phyloP scores from a whole-genome alignment of 1,139 yeast species.

The Kodamaea fungicola region DNA sequence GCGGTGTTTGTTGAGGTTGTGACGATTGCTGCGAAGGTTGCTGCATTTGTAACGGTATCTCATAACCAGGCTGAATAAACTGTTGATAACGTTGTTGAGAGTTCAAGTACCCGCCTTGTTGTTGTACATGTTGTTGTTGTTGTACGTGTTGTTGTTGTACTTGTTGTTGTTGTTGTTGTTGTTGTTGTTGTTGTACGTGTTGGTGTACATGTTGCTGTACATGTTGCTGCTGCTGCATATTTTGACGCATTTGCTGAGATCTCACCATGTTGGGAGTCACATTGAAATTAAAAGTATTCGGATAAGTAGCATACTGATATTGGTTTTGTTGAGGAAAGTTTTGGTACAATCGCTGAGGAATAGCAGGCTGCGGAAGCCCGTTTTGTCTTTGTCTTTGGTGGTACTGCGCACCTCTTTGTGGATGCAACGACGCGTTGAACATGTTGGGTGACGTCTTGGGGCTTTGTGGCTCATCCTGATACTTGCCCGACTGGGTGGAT shows the following conservation, averaged over 20 bases:
- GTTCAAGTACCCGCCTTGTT: conserved; percentile 6
- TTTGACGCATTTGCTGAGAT: conserved; percentile 1
- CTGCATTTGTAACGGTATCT: conserved; percentile 6
- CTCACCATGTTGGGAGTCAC: no score
- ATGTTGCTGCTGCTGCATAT: conserved; percentile 6
- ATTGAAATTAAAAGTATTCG: background rate
- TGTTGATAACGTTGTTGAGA: conserved; percentile 12
- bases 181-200: conserved; percentile 9
- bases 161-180: conserved; percentile 5
- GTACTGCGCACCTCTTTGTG: conserved; percentile 8
- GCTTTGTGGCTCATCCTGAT: conserved; percentile 39
- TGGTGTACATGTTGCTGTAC: conserved; percentile 7
- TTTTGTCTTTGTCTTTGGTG: conserved; percentile 10
- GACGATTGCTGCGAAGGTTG: conserved; percentile 2
- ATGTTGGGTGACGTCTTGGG: conserved; percentile 40
- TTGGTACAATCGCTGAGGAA: conserved; percentile 7
- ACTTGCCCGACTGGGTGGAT: conserved; percentile 30
- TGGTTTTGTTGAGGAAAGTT: conserved; percentile 10
- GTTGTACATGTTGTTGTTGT: conserved; percentile 5
- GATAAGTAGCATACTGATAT: conserved; percentile 1
- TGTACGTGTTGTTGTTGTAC: conserved; percentile 6
- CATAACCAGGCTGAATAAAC: conserved; percentile 11
- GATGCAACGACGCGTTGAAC: conserved; percentile 14
- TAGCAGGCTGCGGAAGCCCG: conserved; percentile 9
- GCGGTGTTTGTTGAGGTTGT: conserved; percentile 4